A percentile compares a stretch with the other conserved stretches of the same genome.
Conservation (phyloP, 106 monocot genomes). For the Posidonia australis region DNA sequence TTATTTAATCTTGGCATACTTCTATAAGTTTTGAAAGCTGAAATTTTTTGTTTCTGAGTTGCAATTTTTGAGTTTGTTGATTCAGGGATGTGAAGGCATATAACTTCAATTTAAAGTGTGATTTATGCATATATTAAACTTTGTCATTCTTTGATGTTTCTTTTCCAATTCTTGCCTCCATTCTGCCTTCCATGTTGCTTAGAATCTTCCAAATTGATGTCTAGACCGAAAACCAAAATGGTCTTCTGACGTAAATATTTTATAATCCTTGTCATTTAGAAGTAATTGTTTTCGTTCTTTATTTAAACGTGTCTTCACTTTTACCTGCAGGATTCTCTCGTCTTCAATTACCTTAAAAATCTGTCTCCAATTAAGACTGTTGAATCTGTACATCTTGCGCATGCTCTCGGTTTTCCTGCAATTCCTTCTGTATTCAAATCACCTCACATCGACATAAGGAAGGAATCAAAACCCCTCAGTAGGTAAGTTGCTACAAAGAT, state of each 20-base stretch:
- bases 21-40: too few species aligned
- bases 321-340: conserved; percentile 20
- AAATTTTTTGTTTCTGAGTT: too few species aligned
- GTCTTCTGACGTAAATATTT: neutral
- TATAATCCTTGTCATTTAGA: neutral
- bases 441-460: conserved; percentile 10
- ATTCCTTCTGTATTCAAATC: conserved; percentile 17
- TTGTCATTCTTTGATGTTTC: neutral
- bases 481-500: conserved; percentile 6
- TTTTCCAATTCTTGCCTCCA: neutral
- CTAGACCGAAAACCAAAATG: too few species aligned
- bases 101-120: too few species aligned
- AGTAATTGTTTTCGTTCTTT: neutral
- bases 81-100: too few species aligned
- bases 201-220: neutral
- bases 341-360: conserved; percentile 16
- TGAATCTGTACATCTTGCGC: conserved; percentile 9
- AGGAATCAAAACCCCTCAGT: conserved; percentile 3
- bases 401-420: conserved; percentile 8
- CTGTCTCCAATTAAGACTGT: conserved; percentile 21
- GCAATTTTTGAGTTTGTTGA: too few species aligned
- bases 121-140: too few species aligned
- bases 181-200: neutral
- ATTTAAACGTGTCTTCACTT: neutral
- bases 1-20: too few species aligned